These are phyloP conservation scores for Solanum acaule DNA, from an alignment of 257 asterid species.

Conservation along the genomic window DNA sequence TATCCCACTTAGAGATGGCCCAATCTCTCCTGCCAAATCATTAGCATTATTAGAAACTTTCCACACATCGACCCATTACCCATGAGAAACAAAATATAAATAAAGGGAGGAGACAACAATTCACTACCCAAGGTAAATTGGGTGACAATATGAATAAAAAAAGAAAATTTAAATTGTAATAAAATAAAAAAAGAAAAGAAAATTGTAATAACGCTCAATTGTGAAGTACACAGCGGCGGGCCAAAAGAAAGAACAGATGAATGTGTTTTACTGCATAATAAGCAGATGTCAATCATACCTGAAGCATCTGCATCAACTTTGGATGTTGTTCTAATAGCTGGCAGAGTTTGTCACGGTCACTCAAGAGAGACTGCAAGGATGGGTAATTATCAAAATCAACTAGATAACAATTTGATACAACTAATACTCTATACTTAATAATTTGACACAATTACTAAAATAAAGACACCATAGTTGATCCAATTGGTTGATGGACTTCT, in stretches of 20 bases:
- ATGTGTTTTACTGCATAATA: background rate
- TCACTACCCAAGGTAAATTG: background rate
- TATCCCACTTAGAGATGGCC: conserved; percentile 23
- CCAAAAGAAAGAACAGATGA: background rate
- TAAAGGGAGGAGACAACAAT: background rate
- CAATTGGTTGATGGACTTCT: background rate
- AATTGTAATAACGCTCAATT: background rate
- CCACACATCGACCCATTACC: background rate
- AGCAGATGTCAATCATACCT: conserved; percentile 28
- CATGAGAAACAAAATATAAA: background rate
- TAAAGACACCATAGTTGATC: background rate
- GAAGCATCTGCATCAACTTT: conserved; percentile 94
- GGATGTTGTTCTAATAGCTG: conserved; percentile 94
- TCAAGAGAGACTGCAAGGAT: conserved; percentile 56
- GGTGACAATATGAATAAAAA: background rate
- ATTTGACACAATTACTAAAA: background rate
- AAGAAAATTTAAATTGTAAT: background rate
- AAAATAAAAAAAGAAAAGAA: background rate
- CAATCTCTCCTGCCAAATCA: conserved; percentile 34
- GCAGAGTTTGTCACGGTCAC: conserved; percentile 92
- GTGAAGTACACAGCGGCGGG: background rate
- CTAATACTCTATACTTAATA: background rate
- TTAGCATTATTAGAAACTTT: background rate
- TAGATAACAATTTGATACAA: background rate
- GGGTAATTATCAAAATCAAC: background rate